A percentile compares a stretch with the other conserved stretches of the same genome.
phyloP scores from a whole-genome alignment of 2,329 filamentous ascomycete species.

The Kalmusia sp. region DNA sequence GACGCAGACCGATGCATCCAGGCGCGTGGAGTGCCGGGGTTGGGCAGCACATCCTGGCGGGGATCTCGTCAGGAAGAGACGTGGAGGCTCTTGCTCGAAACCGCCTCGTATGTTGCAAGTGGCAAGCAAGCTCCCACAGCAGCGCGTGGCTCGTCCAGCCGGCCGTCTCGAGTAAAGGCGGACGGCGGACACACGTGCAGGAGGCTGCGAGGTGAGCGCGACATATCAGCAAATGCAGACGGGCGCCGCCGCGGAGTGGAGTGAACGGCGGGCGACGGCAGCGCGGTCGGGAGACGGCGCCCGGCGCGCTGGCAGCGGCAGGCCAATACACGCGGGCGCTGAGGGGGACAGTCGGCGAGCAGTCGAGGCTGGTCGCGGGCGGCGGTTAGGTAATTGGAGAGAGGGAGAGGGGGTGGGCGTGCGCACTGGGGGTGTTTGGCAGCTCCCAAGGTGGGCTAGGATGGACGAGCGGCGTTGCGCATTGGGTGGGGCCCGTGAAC shows the following conservation, averaged over 20 bases:
- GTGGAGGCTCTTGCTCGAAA: conserved; percentile 4
- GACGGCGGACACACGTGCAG: conserved; percentile 1
- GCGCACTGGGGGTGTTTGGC: too few relatives aligned
- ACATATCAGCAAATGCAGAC: not conserved
- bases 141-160: not conserved
- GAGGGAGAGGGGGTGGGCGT: too few relatives aligned
- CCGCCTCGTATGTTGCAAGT: not conserved
- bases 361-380: too few relatives aligned
- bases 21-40: conserved; percentile 18
- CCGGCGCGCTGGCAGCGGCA: conserved; percentile 10
- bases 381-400: conserved; percentile 18
- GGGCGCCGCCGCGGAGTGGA: not conserved
- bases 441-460: not conserved
- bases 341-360: too few relatives aligned
- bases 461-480: not conserved
- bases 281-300: conserved; percentile 4
- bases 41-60: conserved; percentile 13
- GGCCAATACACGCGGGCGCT: conserved; percentile 10
- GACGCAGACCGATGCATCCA: conserved; percentile 12
- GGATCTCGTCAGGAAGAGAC: conserved; percentile 9
- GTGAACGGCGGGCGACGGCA: not conserved
- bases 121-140: not conserved
- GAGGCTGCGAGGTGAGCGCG: not conserved
- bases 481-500: too few relatives aligned
- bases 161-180: not conserved